phyloP scores from a whole-genome alignment of 768 basidiomycete species.

The Tylopilus intermedius region DNA sequence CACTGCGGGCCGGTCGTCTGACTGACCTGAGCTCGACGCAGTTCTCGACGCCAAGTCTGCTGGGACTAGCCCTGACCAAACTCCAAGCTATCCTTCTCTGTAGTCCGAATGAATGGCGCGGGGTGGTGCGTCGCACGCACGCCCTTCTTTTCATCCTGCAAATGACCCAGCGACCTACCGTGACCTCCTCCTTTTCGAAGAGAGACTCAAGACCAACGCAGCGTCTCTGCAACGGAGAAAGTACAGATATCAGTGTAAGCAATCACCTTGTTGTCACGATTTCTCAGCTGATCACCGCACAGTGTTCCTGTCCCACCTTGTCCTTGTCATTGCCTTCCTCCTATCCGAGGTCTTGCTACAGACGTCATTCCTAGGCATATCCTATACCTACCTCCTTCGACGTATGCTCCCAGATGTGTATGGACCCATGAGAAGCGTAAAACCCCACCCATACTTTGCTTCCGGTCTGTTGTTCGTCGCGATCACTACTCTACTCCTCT shows the following conservation, averaged over 20 bases:
- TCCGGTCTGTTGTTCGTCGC: constrained; percentile 81
- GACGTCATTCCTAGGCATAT: constrained; percentile 60
- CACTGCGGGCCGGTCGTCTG: constrained; percentile 3
- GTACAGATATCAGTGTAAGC: constrained; percentile 75
- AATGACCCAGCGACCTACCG: constrained; percentile 77
- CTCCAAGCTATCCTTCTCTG: background rate
- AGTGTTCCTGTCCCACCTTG: constrained; percentile 76
- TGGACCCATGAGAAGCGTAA: constrained; percentile 34
- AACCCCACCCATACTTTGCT: constrained; percentile 68
- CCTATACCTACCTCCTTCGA: constrained; percentile 50
- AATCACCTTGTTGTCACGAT: constrained; percentile 7
- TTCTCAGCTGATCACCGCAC: constrained; percentile 14
- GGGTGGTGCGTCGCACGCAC: constrained; percentile 20
- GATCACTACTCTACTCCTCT: constrained; percentile 84
- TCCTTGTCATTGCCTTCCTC: constrained; percentile 64
- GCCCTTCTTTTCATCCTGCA: constrained; percentile 50
- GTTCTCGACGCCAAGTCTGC: background rate
- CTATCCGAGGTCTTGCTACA: constrained; percentile 70
- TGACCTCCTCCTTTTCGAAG: constrained; percentile 90
- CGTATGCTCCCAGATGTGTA: constrained; percentile 50
- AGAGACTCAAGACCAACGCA: constrained; percentile 92
- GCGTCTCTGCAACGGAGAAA: constrained; percentile 75
- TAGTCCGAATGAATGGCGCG: constrained; percentile 22
- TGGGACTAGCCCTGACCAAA: background rate
- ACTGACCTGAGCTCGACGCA: background rate